Evolutionary conservation across 1,284 basidiomycete genomes (phyloP).

Genomic region (Tausonia pullulans): DNA sequence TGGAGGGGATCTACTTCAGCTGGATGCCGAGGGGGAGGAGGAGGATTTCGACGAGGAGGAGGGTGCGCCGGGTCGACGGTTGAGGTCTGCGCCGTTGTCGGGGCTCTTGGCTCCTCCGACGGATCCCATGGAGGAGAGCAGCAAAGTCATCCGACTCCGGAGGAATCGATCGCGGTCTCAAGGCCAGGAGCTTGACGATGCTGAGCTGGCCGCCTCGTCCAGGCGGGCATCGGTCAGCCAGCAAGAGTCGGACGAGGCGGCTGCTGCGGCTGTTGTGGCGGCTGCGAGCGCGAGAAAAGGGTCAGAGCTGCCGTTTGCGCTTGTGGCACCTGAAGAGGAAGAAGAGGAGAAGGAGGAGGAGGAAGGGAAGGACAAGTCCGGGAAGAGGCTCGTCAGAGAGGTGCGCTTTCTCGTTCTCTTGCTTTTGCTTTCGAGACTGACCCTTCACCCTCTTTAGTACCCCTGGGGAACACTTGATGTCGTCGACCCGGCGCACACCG

Average conservation of each 20-base stretch:
- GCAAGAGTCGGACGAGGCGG: too few species aligned
- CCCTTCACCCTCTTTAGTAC: conserved; percentile 15
- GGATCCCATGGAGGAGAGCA: too few species aligned
- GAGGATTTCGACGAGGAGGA: background rate
- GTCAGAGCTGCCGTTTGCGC: too few species aligned
- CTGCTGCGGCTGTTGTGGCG: too few species aligned
- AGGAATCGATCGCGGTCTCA: background rate
- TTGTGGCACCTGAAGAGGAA: background rate
- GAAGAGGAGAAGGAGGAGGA: background rate
- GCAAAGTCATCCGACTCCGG: background rate
- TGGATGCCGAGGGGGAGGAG: background rate
- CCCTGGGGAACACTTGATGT: conserved; percentile 29
- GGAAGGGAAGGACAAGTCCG: background rate
- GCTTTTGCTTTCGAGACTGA: background rate
- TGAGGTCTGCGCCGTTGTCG: background rate
- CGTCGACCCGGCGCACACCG: background rate
- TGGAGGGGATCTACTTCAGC: background rate
- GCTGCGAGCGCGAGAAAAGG: background rate
- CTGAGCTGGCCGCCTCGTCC: background rate
- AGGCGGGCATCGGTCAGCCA: too few species aligned
- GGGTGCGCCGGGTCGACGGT: background rate
- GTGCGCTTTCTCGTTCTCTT: background rate
- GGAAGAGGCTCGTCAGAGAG: background rate
- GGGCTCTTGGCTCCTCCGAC: too few species aligned
- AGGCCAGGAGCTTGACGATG: background rate